Evolutionary conservation across 78 protist species (phyloP).

Genomic region (Dictyostelium brefeldianum): DNA sequence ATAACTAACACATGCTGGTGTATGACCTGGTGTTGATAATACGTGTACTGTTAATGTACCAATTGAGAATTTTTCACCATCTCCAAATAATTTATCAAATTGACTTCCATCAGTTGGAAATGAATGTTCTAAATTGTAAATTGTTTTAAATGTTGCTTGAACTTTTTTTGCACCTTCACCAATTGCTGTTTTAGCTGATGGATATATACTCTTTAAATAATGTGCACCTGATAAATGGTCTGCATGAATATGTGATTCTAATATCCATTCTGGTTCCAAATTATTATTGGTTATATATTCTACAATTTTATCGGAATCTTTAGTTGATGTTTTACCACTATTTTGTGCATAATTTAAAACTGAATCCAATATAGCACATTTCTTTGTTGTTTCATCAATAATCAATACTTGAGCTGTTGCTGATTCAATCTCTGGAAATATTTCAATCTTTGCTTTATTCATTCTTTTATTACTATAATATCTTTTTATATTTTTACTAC

Average conservation of each 20-base stretch:
- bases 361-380: constrained; percentile 80
- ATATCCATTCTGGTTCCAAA: constrained; percentile 63
- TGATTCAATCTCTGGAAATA: constrained; percentile 63
- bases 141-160: constrained; percentile 41
- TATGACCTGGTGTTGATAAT: constrained; percentile 87
- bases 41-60: constrained; percentile 61
- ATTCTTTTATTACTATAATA: not conserved
- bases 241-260: constrained; percentile 87
- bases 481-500: not conserved
- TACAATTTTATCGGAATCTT: constrained; percentile 43
- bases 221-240: constrained; percentile 78
- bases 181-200: constrained; percentile 59
- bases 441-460: constrained; percentile 27
- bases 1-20: constrained; percentile 87
- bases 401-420: constrained; percentile 73
- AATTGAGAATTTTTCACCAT: constrained; percentile 60
- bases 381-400: constrained; percentile 45
- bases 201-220: constrained; percentile 27
- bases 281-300: constrained; percentile 32
- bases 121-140: constrained; percentile 29
- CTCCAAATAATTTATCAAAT: constrained; percentile 76
- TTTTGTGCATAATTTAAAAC: constrained; percentile 61
- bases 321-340: constrained; percentile 50
- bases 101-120: constrained; percentile 67
- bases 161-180: constrained; percentile 56